Conservation (phyloP, 176 grass and related monocot genomes). For the Eragrostis nindensis region DNA sequence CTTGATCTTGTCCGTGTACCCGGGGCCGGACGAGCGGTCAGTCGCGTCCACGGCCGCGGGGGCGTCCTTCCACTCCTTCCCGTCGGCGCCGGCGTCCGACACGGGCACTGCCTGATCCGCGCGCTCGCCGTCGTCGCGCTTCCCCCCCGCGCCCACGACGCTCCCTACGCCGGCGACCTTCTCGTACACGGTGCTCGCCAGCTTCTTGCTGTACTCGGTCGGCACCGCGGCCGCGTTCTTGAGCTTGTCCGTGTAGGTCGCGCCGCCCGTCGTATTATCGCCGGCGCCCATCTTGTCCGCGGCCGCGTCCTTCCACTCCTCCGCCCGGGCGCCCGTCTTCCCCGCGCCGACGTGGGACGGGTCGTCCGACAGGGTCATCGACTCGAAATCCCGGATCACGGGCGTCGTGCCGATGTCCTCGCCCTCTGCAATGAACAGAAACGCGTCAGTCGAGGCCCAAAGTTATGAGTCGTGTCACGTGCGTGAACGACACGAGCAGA, state of each 20-base stretch:
- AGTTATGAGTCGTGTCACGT: neutral
- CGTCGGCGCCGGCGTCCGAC: neutral
- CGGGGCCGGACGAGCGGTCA: neutral
- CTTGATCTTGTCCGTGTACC: conserved; percentile 55
- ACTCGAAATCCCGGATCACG: conserved; percentile 66
- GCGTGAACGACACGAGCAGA: neutral
- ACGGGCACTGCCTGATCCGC: neutral
- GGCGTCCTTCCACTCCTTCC: conserved; percentile 22
- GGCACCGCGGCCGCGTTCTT: conserved; percentile 36
- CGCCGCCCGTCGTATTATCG: neutral
- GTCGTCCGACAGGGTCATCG: conserved; percentile 57
- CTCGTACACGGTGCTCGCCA: conserved; percentile 50
- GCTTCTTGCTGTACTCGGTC: conserved; percentile 58
- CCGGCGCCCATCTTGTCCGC: neutral
- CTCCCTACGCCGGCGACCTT: conserved; percentile 37
- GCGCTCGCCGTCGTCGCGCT: neutral
- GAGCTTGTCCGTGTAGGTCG: conserved; percentile 50
- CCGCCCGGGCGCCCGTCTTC: neutral
- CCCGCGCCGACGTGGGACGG: conserved; percentile 2
- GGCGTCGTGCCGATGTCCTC: conserved; percentile 75
- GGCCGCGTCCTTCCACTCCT: conserved; percentile 36
- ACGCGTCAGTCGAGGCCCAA: neutral
- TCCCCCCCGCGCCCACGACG: neutral
- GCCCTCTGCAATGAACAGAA: conserved; percentile 35
- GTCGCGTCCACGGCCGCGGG: neutral